Base-by-base conservation (phyloP, 179 eudicot species). In the Silene coronaria region DNA sequence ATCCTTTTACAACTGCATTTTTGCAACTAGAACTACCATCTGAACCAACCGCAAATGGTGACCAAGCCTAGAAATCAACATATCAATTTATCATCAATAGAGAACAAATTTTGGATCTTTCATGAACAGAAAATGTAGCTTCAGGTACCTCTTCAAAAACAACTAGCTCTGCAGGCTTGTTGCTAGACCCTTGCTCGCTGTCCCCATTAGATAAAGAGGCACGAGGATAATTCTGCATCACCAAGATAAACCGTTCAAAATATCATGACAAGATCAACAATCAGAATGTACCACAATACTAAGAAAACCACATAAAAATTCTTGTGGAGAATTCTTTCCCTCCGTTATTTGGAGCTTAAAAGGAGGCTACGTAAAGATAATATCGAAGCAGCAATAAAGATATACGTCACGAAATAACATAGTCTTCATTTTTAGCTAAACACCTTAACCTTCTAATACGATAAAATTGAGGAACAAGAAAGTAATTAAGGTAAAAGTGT, bases 21-120 rank as follows among this genome's bases (percentile, higher is more conserved):
- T 76, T 87, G 78, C 80, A 82, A 65, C 76, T 64, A 69, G 75
- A 81, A n/a, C 70, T 65, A 60, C 60, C 64, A 61, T 95, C 93
- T 26, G 79, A 57, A 62, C 84, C 87, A 80, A 86, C 64, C 75
- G 79, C 67, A 82, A 96, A 87, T 23, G 99, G 98, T 4, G 86
- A 87, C 99, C 99, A 96, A 67, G 93, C 98, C 98, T 96, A 82
- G 68, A 80, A 76, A 22, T 21, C 82, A 80, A 67, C 5, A 67
- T 1, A 73, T 23, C 26, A 13, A 75, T 23, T 34, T 23, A 76
- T 13, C 38, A 55, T 57, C 27, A 8, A 13, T 19, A 55, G 4
- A 57, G n/a, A 19, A 28, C 48, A 55, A 45, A 71, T 55, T 71
- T 21, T 57, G 65, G 32, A 71, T 57, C n/a, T 60, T 12, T 62